Percentiles rank a stretch among this genome's conserved stretches.
Evolutionary conservation across 2,329 filamentous ascomycete species (phyloP).

Genomic region (Ascocoryne sarcoides): DNA sequence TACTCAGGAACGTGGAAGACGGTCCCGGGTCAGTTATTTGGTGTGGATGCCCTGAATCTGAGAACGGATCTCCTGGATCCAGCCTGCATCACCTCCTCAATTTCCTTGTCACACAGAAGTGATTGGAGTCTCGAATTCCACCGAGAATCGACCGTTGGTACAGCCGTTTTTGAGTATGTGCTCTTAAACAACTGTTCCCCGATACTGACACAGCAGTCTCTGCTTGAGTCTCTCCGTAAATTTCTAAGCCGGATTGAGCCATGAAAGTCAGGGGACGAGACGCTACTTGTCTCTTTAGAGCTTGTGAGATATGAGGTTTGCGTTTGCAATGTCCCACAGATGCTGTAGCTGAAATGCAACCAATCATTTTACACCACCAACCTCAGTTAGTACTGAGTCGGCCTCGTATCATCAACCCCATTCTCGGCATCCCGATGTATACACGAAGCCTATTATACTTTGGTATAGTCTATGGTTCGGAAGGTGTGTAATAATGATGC

Average conservation of each 20-base stretch:
- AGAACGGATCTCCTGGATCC: neutral
- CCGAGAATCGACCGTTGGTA: neutral
- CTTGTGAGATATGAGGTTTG: neutral
- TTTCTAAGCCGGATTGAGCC: neutral
- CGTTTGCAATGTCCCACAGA: neutral
- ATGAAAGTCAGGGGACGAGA: neutral
- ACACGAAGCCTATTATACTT: neutral
- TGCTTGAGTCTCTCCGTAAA: neutral
- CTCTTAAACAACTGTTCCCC: too few species aligned
- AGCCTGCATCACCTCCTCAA: neutral
- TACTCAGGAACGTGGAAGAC: neutral
- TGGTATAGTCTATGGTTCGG: neutral
- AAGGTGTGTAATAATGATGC: neutral
- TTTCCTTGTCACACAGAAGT: neutral
- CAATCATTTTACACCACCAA: neutral
- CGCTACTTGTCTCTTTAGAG: neutral
- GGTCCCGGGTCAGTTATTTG: neutral
- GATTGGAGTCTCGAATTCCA: neutral
- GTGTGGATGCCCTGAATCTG: neutral
- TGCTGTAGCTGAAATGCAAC: neutral
- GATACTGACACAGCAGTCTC: neutral
- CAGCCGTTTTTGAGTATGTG: neutral
- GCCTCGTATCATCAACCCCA: too few species aligned
- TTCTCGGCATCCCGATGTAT: constrained; percentile 4
- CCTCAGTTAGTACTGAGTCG: too few species aligned